Evolutionary conservation across 306 rosid species (phyloP).

Genomic region (Geum urbanum): DNA sequence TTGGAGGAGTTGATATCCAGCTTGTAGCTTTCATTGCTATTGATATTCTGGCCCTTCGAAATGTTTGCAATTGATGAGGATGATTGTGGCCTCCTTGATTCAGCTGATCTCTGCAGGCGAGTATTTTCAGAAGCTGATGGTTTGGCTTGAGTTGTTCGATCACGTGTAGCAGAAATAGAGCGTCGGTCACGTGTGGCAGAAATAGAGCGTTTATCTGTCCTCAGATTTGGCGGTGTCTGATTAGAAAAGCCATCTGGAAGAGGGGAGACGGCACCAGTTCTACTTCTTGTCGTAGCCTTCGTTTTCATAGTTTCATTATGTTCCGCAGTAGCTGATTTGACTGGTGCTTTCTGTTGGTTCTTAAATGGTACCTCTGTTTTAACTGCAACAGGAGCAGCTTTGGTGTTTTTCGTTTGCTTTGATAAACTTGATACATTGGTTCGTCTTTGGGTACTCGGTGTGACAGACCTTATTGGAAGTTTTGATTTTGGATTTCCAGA

Average conservation of each 20-base stretch:
- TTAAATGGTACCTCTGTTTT: constrained; percentile 12
- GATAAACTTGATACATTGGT: constrained; percentile 13
- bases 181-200: constrained; percentile 48
- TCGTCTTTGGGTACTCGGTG: constrained; percentile 26
- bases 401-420: constrained; percentile 22
- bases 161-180: constrained; percentile 46
- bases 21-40: constrained; percentile 4
- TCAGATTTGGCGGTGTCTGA: constrained; percentile 53
- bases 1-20: not conserved
- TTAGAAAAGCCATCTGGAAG: constrained; percentile 34
- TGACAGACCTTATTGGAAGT: constrained; percentile 36
- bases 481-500: constrained; percentile 28
- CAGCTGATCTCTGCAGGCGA: not conserved
- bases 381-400: not conserved
- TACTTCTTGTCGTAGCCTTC: constrained; percentile 30
- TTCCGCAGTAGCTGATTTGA: not conserved
- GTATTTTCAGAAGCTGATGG: not conserved
- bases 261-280: constrained; percentile 30
- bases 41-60: constrained; percentile 42
- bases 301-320: constrained; percentile 1
- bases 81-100: constrained; percentile 39
- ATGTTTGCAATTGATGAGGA: constrained; percentile 46
- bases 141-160: constrained; percentile 19
- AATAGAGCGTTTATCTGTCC: constrained; percentile 42
- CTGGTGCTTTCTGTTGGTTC: not conserved